phyloP scores from a whole-genome alignment of 768 basidiomycete species.

The Coprinopsis strossmayeri region DNA sequence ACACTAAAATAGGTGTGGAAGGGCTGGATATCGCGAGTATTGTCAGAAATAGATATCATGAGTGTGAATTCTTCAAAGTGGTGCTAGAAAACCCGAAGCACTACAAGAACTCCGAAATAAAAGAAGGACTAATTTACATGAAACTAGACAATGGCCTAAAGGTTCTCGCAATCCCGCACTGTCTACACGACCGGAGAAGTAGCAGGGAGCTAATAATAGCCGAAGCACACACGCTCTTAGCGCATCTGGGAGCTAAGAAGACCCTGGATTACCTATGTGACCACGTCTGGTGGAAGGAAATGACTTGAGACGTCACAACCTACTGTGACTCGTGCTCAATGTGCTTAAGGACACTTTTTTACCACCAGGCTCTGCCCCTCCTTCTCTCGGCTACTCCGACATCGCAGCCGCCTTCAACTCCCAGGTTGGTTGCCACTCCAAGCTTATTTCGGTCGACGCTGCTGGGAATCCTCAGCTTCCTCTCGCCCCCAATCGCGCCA shows the following conservation, averaged over 20 bases:
- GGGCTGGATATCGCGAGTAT: neutral
- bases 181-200: slow-evolving; percentile 9
- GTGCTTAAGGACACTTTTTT: slow-evolving; percentile 14
- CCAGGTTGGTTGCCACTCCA: too few relatives aligned
- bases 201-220: slow-evolving; percentile 24
- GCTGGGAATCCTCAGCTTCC: too few relatives aligned
- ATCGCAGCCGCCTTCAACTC: too few relatives aligned
- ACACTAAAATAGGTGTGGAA: neutral
- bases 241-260: slow-evolving; percentile 27
- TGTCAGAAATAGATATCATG: slow-evolving; percentile 3
- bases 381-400: too few relatives aligned
- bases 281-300: slow-evolving; percentile 31
- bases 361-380: too few relatives aligned
- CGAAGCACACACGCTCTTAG: slow-evolving; percentile 30
- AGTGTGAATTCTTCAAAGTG: slow-evolving; percentile 13
- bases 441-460: too few relatives aligned
- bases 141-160: slow-evolving; percentile 1
- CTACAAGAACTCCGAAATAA: slow-evolving; percentile 14
- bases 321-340: slow-evolving; percentile 24
- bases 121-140: slow-evolving; percentile 13
- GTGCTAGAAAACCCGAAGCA: slow-evolving; percentile 11
- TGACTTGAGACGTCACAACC: slow-evolving; percentile 15
- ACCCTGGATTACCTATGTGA: slow-evolving; percentile 25
- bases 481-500: too few relatives aligned
- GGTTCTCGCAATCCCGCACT: slow-evolving; percentile 17